A percentile compares a stretch with the other conserved stretches of the same genome.
Evolutionary conservation across 192 early-diverging fungal genomes (phyloP).

Genomic region (Mortierella antarctica): DNA sequence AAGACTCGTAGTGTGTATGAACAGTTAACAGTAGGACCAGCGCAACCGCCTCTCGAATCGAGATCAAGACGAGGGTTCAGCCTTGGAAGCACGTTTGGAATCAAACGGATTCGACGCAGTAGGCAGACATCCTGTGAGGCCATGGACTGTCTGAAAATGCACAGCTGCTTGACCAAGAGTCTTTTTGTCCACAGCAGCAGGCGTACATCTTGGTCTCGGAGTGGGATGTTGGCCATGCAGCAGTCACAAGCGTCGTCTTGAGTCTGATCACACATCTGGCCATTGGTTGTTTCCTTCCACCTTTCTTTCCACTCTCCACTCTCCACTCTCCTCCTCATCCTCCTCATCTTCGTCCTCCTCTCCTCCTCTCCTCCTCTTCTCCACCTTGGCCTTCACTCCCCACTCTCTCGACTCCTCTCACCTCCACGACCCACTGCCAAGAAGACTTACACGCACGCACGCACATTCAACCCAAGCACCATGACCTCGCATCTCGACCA

Average conservation of each 20-base stretch:
- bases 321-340: not conserved
- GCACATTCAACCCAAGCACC: not conserved
- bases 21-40: no score
- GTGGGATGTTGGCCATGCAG: not conserved
- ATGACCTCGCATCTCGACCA: slow-evolving; percentile 25
- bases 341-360: not conserved
- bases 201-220: not conserved
- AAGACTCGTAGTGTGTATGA: no score
- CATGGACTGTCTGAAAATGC: no score
- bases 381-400: not conserved
- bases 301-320: not conserved
- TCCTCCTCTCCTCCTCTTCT: not conserved
- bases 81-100: no score
- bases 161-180: no score
- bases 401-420: not conserved
- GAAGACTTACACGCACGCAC: not conserved
- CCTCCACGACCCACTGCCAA: not conserved
- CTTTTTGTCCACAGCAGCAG: no score
- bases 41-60: no score
- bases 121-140: no score
- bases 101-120: no score
- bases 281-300: not conserved
- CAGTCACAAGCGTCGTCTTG: not conserved
- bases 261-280: no score
- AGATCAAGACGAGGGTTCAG: no score